These are phyloP conservation scores for Russula sp. DNA, from an alignment of 768 basidiomycete species.

Conservation along the genomic window DNA sequence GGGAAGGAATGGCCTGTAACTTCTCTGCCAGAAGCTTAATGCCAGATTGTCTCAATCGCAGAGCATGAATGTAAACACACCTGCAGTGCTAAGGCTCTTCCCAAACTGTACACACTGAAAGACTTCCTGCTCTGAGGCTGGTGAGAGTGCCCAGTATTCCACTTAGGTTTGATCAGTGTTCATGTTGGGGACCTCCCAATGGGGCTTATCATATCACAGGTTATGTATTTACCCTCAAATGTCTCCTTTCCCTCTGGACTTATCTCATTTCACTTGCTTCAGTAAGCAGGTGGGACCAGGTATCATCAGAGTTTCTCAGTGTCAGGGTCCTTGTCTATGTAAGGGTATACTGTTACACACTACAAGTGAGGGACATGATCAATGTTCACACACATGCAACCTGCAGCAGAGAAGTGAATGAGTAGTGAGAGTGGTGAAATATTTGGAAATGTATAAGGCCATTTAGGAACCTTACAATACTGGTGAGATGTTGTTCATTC, in stretches of 20 bases:
- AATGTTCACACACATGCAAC: constrained; percentile 45
- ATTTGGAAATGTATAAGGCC: constrained; percentile 28
- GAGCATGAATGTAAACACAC: constrained; percentile 32
- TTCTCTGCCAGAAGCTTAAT: constrained; percentile 46
- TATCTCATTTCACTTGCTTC: constrained; percentile 42
- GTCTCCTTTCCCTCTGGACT: constrained; percentile 45
- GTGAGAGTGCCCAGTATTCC: constrained; percentile 55
- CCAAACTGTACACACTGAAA: constrained; percentile 82
- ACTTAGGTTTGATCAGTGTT: constrained; percentile 32
- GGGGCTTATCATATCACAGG: constrained; percentile 45
- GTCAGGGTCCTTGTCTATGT: constrained; percentile 46
- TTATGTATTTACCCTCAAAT: constrained; percentile 54
- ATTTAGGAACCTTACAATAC: constrained; percentile 43
- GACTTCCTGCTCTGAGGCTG: constrained; percentile 65
- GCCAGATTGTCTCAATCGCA: background rate
- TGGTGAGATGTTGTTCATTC: constrained; percentile 48
- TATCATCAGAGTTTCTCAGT: constrained; percentile 63
- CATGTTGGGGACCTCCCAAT: background rate
- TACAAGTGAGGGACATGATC: constrained; percentile 14
- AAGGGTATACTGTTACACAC: constrained; percentile 23
- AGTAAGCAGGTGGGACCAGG: constrained; percentile 43
- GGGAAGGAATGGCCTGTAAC: constrained; percentile 64
- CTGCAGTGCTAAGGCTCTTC: constrained; percentile 65
- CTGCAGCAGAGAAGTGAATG: constrained; percentile 29
- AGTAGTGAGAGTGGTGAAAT: background rate